Evolutionary conservation across 2,329 filamentous ascomycete genomes (phyloP).

Genomic region (Podosphaera xanthii): DNA sequence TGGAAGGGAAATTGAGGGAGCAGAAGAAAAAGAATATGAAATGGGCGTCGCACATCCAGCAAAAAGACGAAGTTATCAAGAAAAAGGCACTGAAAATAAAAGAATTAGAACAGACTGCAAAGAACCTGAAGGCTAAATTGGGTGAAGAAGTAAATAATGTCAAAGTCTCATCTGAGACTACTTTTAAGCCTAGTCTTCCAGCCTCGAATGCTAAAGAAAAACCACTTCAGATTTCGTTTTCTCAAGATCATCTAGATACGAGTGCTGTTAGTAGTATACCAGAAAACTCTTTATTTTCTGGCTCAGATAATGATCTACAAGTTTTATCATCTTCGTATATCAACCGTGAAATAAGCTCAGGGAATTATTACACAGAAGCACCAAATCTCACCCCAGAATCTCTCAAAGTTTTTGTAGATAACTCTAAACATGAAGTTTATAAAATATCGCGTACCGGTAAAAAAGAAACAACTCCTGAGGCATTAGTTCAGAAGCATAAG

Average conservation of each 20-base stretch:
- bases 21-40: slow-evolving; percentile 4
- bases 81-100: slow-evolving; percentile 7
- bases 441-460: not conserved
- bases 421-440: not conserved
- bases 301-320: not conserved
- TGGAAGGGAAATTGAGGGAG: slow-evolving; percentile 4
- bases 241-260: not conserved
- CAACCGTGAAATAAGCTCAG: not conserved
- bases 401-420: not conserved
- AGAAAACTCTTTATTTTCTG: not conserved
- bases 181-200: not conserved
- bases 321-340: not conserved
- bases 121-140: slow-evolving; percentile 2
- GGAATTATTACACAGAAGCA: not conserved
- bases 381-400: too few species aligned
- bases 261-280: not conserved
- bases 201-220: not conserved
- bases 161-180: not conserved
- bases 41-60: slow-evolving; percentile 5
- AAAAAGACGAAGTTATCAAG: slow-evolving; percentile 2
- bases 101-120: slow-evolving; percentile 6
- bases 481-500: not conserved
- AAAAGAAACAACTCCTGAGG: not conserved
- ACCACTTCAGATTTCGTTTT: not conserved
- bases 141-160: not conserved